Conservation (phyloP, 768 basidiomycete genomes). For the Phanerodontia chrysosporium region DNA sequence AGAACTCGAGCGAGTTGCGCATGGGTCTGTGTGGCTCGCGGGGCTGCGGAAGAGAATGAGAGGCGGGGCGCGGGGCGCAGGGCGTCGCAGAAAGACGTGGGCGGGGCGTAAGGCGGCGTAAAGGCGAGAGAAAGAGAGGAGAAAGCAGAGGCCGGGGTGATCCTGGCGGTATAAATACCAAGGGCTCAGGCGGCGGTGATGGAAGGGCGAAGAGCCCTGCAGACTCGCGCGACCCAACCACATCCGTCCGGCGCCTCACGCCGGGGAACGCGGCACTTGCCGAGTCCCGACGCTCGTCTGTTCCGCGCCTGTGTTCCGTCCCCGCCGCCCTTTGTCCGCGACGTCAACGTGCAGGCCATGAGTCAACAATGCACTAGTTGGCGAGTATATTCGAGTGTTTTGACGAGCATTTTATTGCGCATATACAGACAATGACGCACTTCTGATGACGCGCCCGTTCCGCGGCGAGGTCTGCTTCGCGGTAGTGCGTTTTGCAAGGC, state of each 20-base stretch:
- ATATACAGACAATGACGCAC: too few relatives aligned
- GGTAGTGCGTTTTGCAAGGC: too few relatives aligned
- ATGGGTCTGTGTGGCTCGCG: too few relatives aligned
- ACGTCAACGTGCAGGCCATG: too few relatives aligned
- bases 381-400: too few relatives aligned
- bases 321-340: not conserved
- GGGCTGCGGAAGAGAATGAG: not conserved
- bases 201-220: not conserved
- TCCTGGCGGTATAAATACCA: not conserved
- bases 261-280: not conserved
- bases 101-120: not conserved
- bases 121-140: not conserved
- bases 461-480: too few relatives aligned
- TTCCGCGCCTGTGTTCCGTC: not conserved
- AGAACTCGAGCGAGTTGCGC: conserved; percentile 16
- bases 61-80: not conserved
- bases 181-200: conserved; percentile 1
- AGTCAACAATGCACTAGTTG: too few relatives aligned
- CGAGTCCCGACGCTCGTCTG: not conserved
- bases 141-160: not conserved
- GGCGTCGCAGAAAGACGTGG: not conserved
- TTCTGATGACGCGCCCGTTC: too few relatives aligned
- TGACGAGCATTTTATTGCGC: too few relatives aligned
- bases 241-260: too few relatives aligned
- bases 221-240: not conserved